Evolutionary conservation across 805 yeast species (phyloP).

Genomic region (Candida stauntonica): DNA sequence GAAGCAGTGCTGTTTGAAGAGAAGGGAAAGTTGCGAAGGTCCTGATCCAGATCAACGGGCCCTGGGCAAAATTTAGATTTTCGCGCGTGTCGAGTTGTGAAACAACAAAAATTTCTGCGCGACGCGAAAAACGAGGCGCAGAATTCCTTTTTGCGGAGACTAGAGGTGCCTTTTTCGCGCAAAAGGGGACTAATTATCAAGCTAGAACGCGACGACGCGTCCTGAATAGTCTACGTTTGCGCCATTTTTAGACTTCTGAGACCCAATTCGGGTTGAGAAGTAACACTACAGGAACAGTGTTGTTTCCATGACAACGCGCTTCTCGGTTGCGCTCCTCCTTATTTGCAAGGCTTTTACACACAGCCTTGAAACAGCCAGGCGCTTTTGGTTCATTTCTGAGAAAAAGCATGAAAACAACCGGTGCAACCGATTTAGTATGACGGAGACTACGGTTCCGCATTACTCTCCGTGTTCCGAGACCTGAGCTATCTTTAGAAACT

Average conservation of each 20-base stretch:
- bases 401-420: too few relatives aligned
- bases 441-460: too few relatives aligned
- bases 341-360: not conserved
- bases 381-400: too few relatives aligned
- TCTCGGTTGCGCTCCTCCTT: not conserved
- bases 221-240: too few relatives aligned
- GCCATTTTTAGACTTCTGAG: too few relatives aligned
- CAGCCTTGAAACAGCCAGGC: too few relatives aligned
- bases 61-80: slow-evolving; percentile 7
- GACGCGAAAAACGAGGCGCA: not conserved
- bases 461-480: not conserved
- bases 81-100: slow-evolving; percentile 2
- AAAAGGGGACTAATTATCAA: too few relatives aligned
- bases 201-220: too few relatives aligned
- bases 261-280: too few relatives aligned
- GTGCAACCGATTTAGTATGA: too few relatives aligned
- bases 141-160: not conserved
- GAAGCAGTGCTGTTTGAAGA: not conserved
- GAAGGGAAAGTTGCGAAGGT: slow-evolving; percentile 9
- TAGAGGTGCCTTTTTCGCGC: too few relatives aligned
- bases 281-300: not conserved
- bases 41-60: slow-evolving; percentile 12
- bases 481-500: not conserved
- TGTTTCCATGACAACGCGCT: too few relatives aligned
- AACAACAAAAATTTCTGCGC: slow-evolving; percentile 4